Base-by-base conservation (phyloP, 2,329 filamentous ascomycete genomes). In the Aspergillus melleus region DNA sequence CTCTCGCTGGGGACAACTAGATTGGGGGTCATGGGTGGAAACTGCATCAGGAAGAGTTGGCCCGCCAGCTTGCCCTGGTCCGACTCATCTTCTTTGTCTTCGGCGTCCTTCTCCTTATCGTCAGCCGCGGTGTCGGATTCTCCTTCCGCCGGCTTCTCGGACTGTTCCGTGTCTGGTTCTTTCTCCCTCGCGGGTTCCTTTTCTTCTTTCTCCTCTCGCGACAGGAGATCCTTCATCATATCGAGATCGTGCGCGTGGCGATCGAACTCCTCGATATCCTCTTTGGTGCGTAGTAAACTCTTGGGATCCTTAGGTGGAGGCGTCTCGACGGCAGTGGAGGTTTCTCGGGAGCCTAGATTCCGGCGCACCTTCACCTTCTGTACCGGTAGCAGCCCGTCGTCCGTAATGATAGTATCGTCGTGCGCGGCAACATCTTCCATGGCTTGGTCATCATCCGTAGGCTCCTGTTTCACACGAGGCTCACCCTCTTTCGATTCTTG, bases 21-120 rank as follows among this genome's bases (percentile, higher is more conserved):
- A 60, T 83, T 82, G 5, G 86, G 86, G 4, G 87, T 82, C 59
- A 86, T 79, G 0, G 86, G 85, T 12, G 86, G 86, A 66, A 88
- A 83, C 71, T 88, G 86, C 71, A 88, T 84, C 54, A 88, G 78
- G 70, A 88, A 88, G 55, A 86, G 79, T 59, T 83, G 81, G 56
- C 86, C 82, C 39, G 82, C 75, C 19, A 80, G 77, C 47, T 77
- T 76, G 54, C 76, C 80, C 66, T 76, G 67, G 52, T 59, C 63
- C 11, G 53, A 54, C 29, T 76, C 71, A 24, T 71, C 68, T 47
- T 67, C 72, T n/a, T 70, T 60, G 24, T 68, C 62, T 32, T 66
- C 64, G n/a, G 62, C 56, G 11, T 65, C 68, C 52, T 67, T 61
- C 14, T 66, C 60, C 10, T 64, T 61, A 32, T 64, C 62, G 22